These are phyloP conservation scores for Aspergillus sclerotioniger DNA, from an alignment of 495 filamentous ascomycete genomes.

Conservation along the genomic window DNA sequence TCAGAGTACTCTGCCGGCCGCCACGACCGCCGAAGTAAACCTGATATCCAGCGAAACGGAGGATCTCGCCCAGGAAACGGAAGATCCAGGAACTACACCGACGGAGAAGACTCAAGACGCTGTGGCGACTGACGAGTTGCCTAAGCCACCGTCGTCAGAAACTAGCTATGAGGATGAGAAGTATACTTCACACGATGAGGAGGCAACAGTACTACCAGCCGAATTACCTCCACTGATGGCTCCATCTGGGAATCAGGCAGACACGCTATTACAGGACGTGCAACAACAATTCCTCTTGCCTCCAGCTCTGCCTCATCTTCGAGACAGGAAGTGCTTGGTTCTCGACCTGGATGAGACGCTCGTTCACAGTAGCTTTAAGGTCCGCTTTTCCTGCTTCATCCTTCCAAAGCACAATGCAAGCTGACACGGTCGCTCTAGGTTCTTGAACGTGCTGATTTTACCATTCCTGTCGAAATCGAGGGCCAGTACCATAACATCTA, in stretches of 20 bases:
- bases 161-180: constrained; percentile 20
- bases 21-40: background rate
- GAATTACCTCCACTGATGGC: constrained; percentile 59
- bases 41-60: constrained; percentile 14
- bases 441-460: constrained; percentile 97
- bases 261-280: constrained; percentile 36
- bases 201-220: constrained; percentile 32
- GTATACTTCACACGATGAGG: constrained; percentile 29
- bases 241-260: constrained; percentile 36
- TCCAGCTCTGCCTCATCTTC: constrained; percentile 70
- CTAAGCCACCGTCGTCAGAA: constrained; percentile 17
- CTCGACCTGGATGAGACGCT: constrained; percentile 97
- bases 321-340: constrained; percentile 89
- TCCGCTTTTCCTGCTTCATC: constrained; percentile 34
- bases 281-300: constrained; percentile 75
- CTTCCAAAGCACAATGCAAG: constrained; percentile 1
- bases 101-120: constrained; percentile 13
- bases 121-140: constrained; percentile 5
- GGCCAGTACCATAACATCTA: constrained; percentile 99
- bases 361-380: constrained; percentile 99
- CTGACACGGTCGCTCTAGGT: constrained; percentile 58
- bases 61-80: constrained; percentile 3
- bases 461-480: constrained; percentile 98
- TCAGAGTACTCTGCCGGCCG: background rate
- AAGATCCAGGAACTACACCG: constrained; percentile 7